Base-by-base conservation (phyloP, 73 alveolate genomes). In the Paramecium octaurelia region DNA sequence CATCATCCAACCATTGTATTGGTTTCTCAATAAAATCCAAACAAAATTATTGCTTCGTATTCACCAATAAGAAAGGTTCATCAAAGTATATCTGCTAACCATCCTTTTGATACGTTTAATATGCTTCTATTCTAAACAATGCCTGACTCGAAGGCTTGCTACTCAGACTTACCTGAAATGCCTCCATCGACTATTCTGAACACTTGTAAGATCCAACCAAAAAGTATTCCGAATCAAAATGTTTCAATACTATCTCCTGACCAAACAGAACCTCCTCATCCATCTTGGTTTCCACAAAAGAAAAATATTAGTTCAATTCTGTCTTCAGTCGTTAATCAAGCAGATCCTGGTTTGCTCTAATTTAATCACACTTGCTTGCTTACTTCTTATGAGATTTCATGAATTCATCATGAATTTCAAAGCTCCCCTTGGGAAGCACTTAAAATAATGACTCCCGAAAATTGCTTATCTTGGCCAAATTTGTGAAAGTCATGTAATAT, bases 261-360 rank as follows among this genome's bases (percentile, higher is more conserved):
- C 91, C 91, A 46, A 80, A 80, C 6, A 80, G 38, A 24, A 80
- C 91, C 27, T 80, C 91, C 20, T 80, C 91, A 46, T 80, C 73
- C 14, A 48, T 31, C 7, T 80, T 80, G 6, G 76, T 43, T 44
- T 80, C 50, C 14, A 46, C 75, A 48, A 44, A 48, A 20, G 91
- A 80, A 42, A 42, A 23, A 80, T 80, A 80, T 48, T 80, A 46
- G 48, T 80, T 80, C 48, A 80, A 46, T 48, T 80, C 91, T 44
- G 73, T 46, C n/a, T 34, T 43, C 14, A 80, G 8, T 80, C 91
- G 48, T 46, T 42, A 23, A 38, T 75, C 58, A 14, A 75, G 59
- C 10, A 75, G 31, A 29, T 75, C 88, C 23, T 75, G 58, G n/a
- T 64, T 64, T 7, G 48, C 84, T 64, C 84, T 64, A 73, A 35